Conservation (phyloP, 352 stramenopile genomes). For the Phytophthora lateralis region DNA sequence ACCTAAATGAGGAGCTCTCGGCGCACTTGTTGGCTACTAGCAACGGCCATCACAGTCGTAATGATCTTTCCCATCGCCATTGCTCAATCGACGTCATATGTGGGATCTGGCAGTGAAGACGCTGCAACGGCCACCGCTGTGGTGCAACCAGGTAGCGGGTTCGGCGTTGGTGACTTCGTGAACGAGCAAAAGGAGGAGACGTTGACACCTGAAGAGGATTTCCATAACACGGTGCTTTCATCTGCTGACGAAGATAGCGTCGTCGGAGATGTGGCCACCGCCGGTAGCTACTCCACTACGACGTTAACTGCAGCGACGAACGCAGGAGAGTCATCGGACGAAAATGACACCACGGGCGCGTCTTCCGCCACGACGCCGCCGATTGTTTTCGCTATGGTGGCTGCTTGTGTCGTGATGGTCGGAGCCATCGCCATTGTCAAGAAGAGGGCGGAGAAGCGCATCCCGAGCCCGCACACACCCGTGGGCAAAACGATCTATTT, state of each 20-base stretch:
- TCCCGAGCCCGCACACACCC: constrained; percentile 20
- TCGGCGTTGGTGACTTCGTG: constrained; percentile 11
- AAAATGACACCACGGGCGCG: constrained; percentile 1
- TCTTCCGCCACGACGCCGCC: constrained; percentile 5
- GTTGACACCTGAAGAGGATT: constrained; percentile 7
- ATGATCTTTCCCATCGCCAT: constrained; percentile 1
- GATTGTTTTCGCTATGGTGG: constrained; percentile 8
- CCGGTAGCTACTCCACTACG: constrained; percentile 13
- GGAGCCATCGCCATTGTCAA: constrained; percentile 13
- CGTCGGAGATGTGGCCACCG: constrained; percentile 16
- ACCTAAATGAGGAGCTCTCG: constrained; percentile 4
- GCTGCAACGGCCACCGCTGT: neutral
- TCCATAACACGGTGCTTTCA: constrained; percentile 26
- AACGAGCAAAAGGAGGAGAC: constrained; percentile 5
- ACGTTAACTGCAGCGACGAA: constrained; percentile 11
- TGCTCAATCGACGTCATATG: constrained; percentile 4
- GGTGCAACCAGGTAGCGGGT: constrained; percentile 11
- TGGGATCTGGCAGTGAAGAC: neutral
- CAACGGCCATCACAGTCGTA: constrained; percentile 4
- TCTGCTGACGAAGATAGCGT: constrained; percentile 12
- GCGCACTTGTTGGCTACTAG: neutral
- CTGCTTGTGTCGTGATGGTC: constrained; percentile 22
- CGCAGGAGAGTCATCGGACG: constrained; percentile 4
- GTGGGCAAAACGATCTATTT: constrained; percentile 30
- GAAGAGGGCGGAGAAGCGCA: constrained; percentile 6